A percentile compares a stretch with the other conserved stretches of the same genome.
Conservation (phyloP, 106 monocot species). For the Amphibolis antarctica region DNA sequence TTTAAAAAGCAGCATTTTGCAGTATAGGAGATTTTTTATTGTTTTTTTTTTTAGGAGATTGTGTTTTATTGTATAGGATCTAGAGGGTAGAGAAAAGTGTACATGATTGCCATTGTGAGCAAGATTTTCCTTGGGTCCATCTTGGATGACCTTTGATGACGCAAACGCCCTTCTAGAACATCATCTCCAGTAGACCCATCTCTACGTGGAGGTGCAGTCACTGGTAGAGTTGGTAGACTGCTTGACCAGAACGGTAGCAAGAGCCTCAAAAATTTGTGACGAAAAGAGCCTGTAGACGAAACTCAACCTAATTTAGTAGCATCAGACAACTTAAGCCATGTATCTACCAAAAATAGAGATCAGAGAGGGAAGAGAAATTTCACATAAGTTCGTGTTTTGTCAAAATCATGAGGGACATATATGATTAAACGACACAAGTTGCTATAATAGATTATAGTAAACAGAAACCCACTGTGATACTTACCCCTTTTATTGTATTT, state of each 20-base stretch:
- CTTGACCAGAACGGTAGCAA: slow-evolving; percentile 95
- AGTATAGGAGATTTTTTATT: no score
- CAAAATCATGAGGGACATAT: no score
- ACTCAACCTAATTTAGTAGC: not conserved
- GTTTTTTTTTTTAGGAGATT: not conserved
- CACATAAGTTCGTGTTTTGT: no score
- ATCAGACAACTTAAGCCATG: not conserved
- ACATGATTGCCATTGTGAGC: slow-evolving; percentile 78
- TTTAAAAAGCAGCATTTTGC: no score
- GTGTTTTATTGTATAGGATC: not conserved
- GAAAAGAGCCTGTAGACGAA: slow-evolving; percentile 43
- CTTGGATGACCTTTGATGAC: slow-evolving; percentile 66
- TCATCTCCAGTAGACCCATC: slow-evolving; percentile 43
- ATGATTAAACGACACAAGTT: no score
- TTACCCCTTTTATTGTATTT: slow-evolving; percentile 85
- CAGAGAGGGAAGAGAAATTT: no score
- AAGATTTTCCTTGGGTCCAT: slow-evolving; percentile 91
- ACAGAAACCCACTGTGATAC: not conserved
- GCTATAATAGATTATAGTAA: not conserved
- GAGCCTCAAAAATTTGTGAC: slow-evolving; percentile 72
- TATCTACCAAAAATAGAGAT: no score
- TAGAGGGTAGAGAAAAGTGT: slow-evolving; percentile 2
- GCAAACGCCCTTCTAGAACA: slow-evolving; percentile 52
- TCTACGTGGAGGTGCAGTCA: slow-evolving; percentile 79
- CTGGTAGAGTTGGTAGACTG: slow-evolving; percentile 76